A percentile compares a stretch with the other conserved stretches of the same genome.
Conservation (phyloP, 495 filamentous ascomycete species). For the Lindgomyces ingoldianus region DNA sequence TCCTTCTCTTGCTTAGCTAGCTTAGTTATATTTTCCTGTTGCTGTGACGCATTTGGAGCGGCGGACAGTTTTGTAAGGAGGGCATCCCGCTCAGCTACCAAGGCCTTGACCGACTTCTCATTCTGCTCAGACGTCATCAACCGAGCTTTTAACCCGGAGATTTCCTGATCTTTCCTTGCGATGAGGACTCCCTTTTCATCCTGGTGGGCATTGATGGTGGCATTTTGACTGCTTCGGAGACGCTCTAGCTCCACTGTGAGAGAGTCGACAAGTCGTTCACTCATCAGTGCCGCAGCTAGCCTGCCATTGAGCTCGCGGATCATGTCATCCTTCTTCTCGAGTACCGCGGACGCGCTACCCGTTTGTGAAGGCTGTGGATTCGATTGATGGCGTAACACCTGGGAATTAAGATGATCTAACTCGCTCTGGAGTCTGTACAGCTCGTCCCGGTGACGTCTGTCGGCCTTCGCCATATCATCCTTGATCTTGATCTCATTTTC, state of each 20-base stretch:
- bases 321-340: background rate
- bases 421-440: background rate
- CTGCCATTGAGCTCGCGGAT: background rate
- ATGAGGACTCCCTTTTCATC: background rate
- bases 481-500: background rate
- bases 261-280: background rate
- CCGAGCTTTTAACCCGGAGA: background rate
- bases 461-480: background rate
- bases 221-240: background rate
- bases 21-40: background rate
- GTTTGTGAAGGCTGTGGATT: too few species aligned
- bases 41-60: background rate
- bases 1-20: background rate
- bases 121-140: background rate
- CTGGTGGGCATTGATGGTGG: background rate
- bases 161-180: slow-evolving; percentile 3
- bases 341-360: background rate
- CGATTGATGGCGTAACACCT: background rate
- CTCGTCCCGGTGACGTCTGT: background rate
- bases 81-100: background rate
- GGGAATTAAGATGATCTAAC: background rate
- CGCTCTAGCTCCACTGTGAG: background rate
- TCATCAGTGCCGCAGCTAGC: background rate
- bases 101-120: background rate
- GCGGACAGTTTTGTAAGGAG: background rate